phyloP scores from a whole-genome alignment of 192 early-diverging fungal species.

The Coemansia sp. region DNA sequence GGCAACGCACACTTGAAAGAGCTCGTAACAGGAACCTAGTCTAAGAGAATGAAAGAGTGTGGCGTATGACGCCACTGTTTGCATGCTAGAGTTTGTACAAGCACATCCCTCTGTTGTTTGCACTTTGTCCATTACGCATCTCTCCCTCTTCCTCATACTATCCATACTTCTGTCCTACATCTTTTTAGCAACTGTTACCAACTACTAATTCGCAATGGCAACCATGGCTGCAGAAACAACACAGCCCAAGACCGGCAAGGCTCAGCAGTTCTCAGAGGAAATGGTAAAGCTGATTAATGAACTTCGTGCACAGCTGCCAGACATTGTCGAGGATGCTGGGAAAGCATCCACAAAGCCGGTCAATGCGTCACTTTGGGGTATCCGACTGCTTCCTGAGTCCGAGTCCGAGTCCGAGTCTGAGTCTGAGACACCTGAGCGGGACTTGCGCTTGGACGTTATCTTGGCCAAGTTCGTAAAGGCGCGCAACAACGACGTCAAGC shows the following conservation, averaged over 20 bases:
- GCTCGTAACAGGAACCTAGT: constrained; percentile 21
- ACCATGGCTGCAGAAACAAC: background rate
- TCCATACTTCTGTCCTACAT: background rate
- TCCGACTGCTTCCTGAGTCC: constrained; percentile 36
- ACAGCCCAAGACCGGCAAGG: constrained; percentile 17
- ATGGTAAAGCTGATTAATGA: constrained; percentile 48
- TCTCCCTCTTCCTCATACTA: too few relatives aligned
- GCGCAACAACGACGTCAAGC: constrained; percentile 43
- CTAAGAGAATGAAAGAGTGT: background rate
- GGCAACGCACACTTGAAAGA: constrained; percentile 32
- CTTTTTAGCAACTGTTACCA: background rate
- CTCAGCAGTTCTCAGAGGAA: constrained; percentile 45
- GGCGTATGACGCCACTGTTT: too few relatives aligned
- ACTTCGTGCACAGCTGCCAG: constrained; percentile 52
- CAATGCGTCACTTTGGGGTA: constrained; percentile 52
- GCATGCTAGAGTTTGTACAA: too few relatives aligned
- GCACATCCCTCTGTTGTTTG: too few relatives aligned
- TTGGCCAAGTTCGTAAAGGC: constrained; percentile 61
- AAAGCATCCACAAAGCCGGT: constrained; percentile 14
- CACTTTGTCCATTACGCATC: too few relatives aligned
- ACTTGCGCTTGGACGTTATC: constrained; percentile 59
- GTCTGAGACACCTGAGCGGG: constrained; percentile 8
- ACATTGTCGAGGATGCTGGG: constrained; percentile 44
- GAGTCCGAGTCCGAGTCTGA: background rate
- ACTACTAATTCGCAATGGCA: constrained; percentile 4